These are phyloP conservation scores for Pseudocercospora ulei DNA, from an alignment of 2,329 filamentous ascomycete species.

Conservation along the genomic window DNA sequence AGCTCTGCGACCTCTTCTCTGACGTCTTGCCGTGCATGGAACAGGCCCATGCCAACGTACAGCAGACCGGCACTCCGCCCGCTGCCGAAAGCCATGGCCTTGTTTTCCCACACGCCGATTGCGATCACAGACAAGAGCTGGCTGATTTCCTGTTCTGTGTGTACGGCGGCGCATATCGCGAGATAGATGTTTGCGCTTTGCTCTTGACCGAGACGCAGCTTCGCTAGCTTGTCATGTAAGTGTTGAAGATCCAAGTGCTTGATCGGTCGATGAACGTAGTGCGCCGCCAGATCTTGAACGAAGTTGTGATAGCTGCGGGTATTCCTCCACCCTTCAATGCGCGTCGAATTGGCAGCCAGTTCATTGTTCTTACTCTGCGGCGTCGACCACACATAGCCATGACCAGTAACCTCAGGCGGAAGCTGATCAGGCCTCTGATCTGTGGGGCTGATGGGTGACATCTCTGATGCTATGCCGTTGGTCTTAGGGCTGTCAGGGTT, in stretches of 20 bases:
- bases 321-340: slow-evolving; percentile 94
- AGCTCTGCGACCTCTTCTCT: slow-evolving; percentile 67
- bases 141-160: slow-evolving; percentile 67
- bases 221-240: slow-evolving; percentile 80
- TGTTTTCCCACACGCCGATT: slow-evolving; percentile 28
- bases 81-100: slow-evolving; percentile 15
- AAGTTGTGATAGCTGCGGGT: slow-evolving; percentile 93
- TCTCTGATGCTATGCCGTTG: slow-evolving; percentile 12
- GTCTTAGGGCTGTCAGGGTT: slow-evolving; percentile 32
- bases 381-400: slow-evolving; percentile 92
- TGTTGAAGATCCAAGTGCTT: slow-evolving; percentile 81
- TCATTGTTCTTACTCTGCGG: slow-evolving; percentile 72
- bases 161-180: slow-evolving; percentile 58
- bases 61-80: slow-evolving; percentile 20
- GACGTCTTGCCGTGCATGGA: slow-evolving; percentile 77
- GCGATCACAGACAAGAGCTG: slow-evolving; percentile 36
- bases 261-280: slow-evolving; percentile 45
- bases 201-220: slow-evolving; percentile 63
- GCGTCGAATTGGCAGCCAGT: slow-evolving; percentile 78
- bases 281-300: slow-evolving; percentile 46
- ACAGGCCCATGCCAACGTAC: slow-evolving; percentile 67
- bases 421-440: slow-evolving; percentile 16
- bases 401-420: slow-evolving; percentile 46
- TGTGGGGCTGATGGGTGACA: slow-evolving; percentile 15
- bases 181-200: slow-evolving; percentile 79